Evolutionary conservation across 2,329 filamentous ascomycete species (phyloP), one percentile per base, ranked within the genome.

Genomic region (Fusarium sp.): DNA sequence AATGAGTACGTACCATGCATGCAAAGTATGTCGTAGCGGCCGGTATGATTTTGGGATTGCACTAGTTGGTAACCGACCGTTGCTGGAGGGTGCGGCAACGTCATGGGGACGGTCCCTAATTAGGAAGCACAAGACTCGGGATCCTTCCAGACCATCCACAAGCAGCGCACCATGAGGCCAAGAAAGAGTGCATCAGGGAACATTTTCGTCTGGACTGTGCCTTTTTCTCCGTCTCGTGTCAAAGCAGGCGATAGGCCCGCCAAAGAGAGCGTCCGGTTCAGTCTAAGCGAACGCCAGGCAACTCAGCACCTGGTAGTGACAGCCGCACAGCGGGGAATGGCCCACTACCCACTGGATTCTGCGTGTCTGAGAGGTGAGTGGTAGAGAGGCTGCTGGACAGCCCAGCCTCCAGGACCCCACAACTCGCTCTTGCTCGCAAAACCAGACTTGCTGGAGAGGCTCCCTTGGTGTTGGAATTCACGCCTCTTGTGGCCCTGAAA

Each of bases 221-320:
- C 37, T 61, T 69, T 67, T 60, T 68, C 58, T 56, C 62, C 50
- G 54, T 64, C 59, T 62, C 56, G 66, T 66, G 67, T 57, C 66
- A 73, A 72, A 64, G 67, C 24, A 60, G 63, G 61, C 59, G 47
- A 50, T 64, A 56, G 40, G 42, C 54, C 69, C 37, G 67, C 63
- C 63, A 45, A 70, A 56, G 24, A 62, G 57, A 24, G 62, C 62
- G 60, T 57, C 63, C 57, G 64, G 66, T 64, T 40, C 63, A 65
- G 59, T 38, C 64, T 70, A 76, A 74, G 67, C 67, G 64, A 76
- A 67, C 62, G 63, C 66, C 69, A 69, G 58, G 64, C 72, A 71
- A 76, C 67, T 77, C 66, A 74, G 68, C 42, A 59, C 71, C 72
- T 64, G 59, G 73, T 50, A 76, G 73, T 76, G 76, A 78, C 73